These are phyloP conservation scores for Ceratobasidium sp. DNA, from an alignment of 1,284 basidiomycete species.

Conservation along the genomic window DNA sequence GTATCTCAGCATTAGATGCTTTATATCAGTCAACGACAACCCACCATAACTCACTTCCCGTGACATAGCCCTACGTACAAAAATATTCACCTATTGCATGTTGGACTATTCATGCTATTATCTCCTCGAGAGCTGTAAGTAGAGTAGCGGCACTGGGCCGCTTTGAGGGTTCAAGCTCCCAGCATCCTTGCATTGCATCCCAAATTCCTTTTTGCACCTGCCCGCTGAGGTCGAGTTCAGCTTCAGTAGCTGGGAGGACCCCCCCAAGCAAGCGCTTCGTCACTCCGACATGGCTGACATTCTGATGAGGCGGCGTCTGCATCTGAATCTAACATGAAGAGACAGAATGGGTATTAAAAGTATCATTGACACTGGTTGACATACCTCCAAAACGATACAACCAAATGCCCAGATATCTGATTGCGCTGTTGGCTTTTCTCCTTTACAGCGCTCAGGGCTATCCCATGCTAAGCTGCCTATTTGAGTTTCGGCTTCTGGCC, in stretches of 20 bases:
- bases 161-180: neutral
- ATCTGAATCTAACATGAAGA: constrained; percentile 7
- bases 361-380: no score
- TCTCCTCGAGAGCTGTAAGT: neutral
- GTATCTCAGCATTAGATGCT: no score
- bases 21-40: no score
- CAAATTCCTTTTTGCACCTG: neutral
- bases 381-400: constrained; percentile 25
- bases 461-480: constrained; percentile 16
- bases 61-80: no score
- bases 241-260: neutral
- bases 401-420: constrained; percentile 42
- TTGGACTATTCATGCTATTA: no score
- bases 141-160: neutral
- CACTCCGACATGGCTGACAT: neutral
- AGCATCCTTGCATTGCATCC: constrained; percentile 3
- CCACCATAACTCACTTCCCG: no score
- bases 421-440: neutral
- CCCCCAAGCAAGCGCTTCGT: neutral
- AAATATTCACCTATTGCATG: no score
- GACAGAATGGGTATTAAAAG: no score
- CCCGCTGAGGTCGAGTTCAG: neutral
- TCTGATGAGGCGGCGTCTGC: neutral
- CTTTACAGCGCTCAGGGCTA: constrained; percentile 3
- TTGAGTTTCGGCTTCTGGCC: neutral